Base-by-base conservation (phyloP, 306 rosid genomes). In the Potentilla sterilis region DNA sequence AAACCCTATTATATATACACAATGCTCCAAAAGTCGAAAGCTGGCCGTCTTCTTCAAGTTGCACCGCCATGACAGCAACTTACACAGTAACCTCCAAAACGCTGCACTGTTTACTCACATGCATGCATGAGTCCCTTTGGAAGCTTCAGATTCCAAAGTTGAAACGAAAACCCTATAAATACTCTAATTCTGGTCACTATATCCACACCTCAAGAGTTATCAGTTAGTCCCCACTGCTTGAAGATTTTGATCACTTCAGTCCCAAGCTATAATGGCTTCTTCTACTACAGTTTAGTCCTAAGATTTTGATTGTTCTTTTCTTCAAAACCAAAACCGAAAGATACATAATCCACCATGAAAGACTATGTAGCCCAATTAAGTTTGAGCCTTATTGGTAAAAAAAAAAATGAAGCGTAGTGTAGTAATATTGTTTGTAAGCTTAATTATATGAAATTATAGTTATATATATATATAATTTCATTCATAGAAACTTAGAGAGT, bases 231-330 rank as follows among this genome's bases (percentile, higher is more conserved):
- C 22, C 2, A 44, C 22, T 67, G 42, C 62, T 55, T 44, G n/a
- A 13, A 57, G 66, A 38, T 57, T 22, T 22, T 0, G 62, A 22
- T 57, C 21, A 7, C 38, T 46, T 47, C 4, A 37, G 10, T 40
- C 22, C 19, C 35, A 22, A 57, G 16, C 37, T 1, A 22, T 11
- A 41, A 75, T 15, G 77, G 79, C 79, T 80, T 79, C 87, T 49
- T 81, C 76, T n/a, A n/a, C n/a, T n/a, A n/a, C n/a, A n/a, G n/a
- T n/a, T n/a, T n/a, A n/a, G n/a, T n/a, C n/a, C n/a, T n/a, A n/a
- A n/a, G n/a, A n/a, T n/a, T n/a, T n/a, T n/a, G n/a, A n/a, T n/a
- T n/a, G n/a, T n/a, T n/a, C n/a, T n/a, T n/a, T n/a, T n/a, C n/a
- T n/a, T n/a, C n/a, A n/a, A n/a, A n/a, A n/a, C n/a, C n/a, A n/a